These are phyloP conservation scores for Pyrenophora tritici-repentis DNA, from an alignment of 2,329 filamentous ascomycete genomes.

Conservation along the genomic window DNA sequence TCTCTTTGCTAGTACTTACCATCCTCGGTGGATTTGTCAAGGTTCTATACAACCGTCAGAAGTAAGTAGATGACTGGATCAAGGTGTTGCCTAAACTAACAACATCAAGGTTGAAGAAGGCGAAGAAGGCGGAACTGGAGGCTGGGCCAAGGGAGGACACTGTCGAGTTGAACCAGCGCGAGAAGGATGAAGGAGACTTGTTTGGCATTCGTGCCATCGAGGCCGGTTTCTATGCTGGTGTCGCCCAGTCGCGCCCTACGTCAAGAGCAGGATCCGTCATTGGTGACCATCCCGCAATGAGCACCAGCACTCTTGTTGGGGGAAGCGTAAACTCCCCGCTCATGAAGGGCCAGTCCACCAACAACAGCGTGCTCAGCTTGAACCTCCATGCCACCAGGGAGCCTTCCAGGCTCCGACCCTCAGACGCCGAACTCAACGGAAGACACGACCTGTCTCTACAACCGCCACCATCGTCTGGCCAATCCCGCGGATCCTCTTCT, in stretches of 20 bases:
- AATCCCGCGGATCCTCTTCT: conserved; percentile 21
- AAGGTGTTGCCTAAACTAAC: conserved; percentile 14
- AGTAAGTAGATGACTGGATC: conserved; percentile 30
- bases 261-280: conserved; percentile 43
- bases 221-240: conserved; percentile 49
- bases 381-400: conserved; percentile 32
- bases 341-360: conserved; percentile 36
- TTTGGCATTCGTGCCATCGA: conserved; percentile 50
- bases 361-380: conserved; percentile 43
- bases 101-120: conserved; percentile 35
- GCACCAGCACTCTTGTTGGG: conserved; percentile 43
- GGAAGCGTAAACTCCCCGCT: conserved; percentile 39
- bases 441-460: conserved; percentile 44
- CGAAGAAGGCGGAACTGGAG: conserved; percentile 34
- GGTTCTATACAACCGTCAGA: conserved; percentile 42
- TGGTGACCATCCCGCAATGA: conserved; percentile 34
- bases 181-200: conserved; percentile 48
- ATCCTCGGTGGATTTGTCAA: conserved; percentile 44
- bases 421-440: conserved; percentile 45
- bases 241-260: conserved; percentile 47
- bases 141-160: conserved; percentile 39
- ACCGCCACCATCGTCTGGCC: conserved; percentile 40
- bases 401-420: conserved; percentile 39
- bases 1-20: conserved; percentile 35
- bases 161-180: conserved; percentile 41